Conservation (phyloP, 139 green algal species). For the Micromonas commoda region DNA sequence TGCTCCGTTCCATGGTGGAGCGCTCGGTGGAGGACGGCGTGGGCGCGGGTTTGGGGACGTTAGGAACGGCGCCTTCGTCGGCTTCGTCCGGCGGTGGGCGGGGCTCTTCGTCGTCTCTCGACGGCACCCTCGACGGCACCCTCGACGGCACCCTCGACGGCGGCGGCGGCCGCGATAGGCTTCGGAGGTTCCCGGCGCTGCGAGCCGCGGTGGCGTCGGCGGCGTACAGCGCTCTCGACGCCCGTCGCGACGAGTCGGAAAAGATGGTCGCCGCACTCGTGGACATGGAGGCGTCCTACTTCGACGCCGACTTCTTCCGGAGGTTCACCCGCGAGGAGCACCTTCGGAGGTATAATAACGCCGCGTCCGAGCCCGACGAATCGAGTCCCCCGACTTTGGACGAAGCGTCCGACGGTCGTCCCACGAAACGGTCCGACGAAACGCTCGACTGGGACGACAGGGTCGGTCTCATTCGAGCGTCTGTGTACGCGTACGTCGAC, state of each 20-base stretch:
- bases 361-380: no score
- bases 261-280: slow-evolving; percentile 27
- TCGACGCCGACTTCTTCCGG: slow-evolving; percentile 41
- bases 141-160: not conserved
- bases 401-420: no score
- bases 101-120: no score
- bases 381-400: no score
- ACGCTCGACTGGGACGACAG: slow-evolving; percentile 14
- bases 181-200: slow-evolving; percentile 30
- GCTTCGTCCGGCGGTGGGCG: no score
- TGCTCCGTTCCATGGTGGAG: not conserved
- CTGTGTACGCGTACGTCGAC: slow-evolving; percentile 32
- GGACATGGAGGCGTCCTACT: slow-evolving; percentile 40
- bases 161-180: slow-evolving; percentile 19
- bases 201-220: slow-evolving; percentile 23
- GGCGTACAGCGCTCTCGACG: slow-evolving; percentile 24
- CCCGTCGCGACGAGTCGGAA: slow-evolving; percentile 32
- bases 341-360: no score
- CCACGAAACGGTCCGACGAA: no score
- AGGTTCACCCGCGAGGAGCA: slow-evolving; percentile 7
- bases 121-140: no score
- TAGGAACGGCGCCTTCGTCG: no score
- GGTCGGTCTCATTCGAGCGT: slow-evolving; percentile 13
- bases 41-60: not conserved
- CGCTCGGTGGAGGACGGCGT: not conserved